phyloP scores from a whole-genome alignment of 352 stramenopile species.

The Globisporangium canariense region DNA sequence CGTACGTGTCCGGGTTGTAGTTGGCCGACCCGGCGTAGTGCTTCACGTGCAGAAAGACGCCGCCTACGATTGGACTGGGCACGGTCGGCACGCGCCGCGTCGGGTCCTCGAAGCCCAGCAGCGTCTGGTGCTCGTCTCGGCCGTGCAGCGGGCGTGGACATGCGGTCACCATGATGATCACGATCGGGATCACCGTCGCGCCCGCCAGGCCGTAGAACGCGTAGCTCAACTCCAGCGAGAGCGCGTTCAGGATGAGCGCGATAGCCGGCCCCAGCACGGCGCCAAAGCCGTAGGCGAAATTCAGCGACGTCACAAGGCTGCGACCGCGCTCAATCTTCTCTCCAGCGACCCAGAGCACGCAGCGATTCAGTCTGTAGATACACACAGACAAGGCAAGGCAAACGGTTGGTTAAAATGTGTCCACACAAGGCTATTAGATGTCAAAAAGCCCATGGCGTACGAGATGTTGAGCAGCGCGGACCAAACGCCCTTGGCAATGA shows the following conservation, averaged over 20 bases:
- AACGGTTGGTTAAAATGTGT: neutral
- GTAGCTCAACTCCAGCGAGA: conserved; percentile 47
- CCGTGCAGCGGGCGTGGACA: conserved; percentile 41
- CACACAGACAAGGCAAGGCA: neutral
- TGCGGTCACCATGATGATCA: conserved; percentile 38
- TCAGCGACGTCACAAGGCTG: conserved; percentile 73
- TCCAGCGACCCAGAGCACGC: conserved; percentile 61
- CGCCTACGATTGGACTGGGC: conserved; percentile 72
- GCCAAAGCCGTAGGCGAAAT: conserved; percentile 63
- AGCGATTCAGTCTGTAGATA: conserved; percentile 56
- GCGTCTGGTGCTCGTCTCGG: conserved; percentile 57
- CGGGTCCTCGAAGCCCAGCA: conserved; percentile 68
- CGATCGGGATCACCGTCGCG: conserved; percentile 37
- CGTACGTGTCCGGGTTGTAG: conserved; percentile 79
- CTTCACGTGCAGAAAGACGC: conserved; percentile 80
- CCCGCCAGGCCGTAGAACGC: conserved; percentile 58
- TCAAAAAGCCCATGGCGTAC: conserved; percentile 24
- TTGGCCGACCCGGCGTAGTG: conserved; percentile 69
- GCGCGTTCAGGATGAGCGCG: conserved; percentile 45
- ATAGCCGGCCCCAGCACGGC: conserved; percentile 49
- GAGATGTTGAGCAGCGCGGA: conserved; percentile 75
- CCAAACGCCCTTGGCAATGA: conserved; percentile 76
- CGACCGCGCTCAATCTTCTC: conserved; percentile 65
- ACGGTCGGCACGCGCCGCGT: conserved; percentile 73
- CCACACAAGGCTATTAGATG: neutral